These are phyloP conservation scores for Macadamia tetraphylla DNA, from an alignment of 164 flowering plant species.

Conservation along the genomic window DNA sequence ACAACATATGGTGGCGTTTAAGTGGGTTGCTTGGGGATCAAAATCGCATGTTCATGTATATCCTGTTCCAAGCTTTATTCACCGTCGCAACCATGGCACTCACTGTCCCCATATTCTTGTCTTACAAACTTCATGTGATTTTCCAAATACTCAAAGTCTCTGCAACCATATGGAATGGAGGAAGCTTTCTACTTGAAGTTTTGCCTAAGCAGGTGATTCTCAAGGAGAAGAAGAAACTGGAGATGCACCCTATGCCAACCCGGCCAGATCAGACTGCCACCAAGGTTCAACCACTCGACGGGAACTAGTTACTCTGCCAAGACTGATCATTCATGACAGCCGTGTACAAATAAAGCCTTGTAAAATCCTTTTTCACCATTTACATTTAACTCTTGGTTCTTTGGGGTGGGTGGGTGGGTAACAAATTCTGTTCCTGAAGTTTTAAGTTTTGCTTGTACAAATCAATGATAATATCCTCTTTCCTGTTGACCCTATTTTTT, in stretches of 20 bases:
- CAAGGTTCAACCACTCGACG: conserved; percentile 6
- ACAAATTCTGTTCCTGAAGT: no score
- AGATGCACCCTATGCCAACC: conserved; percentile 32
- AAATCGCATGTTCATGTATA: conserved; percentile 84
- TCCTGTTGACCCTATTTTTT: no score
- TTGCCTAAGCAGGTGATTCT: conserved; percentile 91
- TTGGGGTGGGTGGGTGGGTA: no score
- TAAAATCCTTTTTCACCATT: conserved; percentile 6
- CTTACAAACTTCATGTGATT: conserved; percentile 55
- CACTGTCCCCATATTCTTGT: conserved; percentile 88
- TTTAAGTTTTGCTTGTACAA: no score
- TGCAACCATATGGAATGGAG: conserved; percentile 91
- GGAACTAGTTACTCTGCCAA: conserved; percentile 9
- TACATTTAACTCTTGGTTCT: no score
- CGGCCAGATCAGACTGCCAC: conserved; percentile 10
- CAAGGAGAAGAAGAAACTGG: conserved; percentile 80
- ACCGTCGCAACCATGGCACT: conserved; percentile 93
- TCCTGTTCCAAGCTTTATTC: conserved; percentile 68
- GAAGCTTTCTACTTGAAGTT: conserved; percentile 85
- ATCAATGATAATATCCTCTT: no score
- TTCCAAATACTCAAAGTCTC: conserved; percentile 89
- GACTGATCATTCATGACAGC: conserved; percentile 12
- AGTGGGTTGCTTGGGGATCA: conserved; percentile 93
- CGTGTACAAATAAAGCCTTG: background rate
- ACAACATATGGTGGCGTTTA: conserved; percentile 88